These are phyloP conservation scores for Gardenia jasminoides DNA, from an alignment of 257 asterid genomes.

Conservation along the genomic window DNA sequence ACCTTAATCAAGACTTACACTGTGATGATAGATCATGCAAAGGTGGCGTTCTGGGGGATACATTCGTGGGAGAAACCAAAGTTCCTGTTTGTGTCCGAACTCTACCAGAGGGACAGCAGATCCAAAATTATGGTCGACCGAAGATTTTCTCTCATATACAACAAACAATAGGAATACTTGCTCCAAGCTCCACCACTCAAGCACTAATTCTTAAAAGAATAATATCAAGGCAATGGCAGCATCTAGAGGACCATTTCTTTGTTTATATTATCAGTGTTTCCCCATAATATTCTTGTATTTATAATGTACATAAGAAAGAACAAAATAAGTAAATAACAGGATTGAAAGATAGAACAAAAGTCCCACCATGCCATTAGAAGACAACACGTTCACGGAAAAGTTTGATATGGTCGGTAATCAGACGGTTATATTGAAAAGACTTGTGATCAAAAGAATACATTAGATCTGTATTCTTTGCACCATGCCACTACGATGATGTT, in stretches of 20 bases:
- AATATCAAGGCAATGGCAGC: background rate
- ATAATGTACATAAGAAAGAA: background rate
- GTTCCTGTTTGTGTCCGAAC: no score
- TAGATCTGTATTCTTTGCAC: no score
- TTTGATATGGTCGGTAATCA: conserved; percentile 27
- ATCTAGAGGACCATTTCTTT: conserved; percentile 1
- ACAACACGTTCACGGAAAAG: background rate
- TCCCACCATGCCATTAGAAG: background rate
- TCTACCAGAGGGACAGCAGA: no score
- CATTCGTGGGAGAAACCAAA: no score
- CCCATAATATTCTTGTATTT: background rate
- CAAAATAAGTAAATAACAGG: background rate
- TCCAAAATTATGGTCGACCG: background rate
- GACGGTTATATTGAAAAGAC: conserved; percentile 23
- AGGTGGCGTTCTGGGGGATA: no score
- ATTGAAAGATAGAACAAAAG: background rate
- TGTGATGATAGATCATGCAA: no score
- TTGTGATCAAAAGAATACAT: background rate
- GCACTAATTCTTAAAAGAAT: background rate
- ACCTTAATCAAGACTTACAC: no score
- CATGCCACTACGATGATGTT: no score
- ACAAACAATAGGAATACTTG: background rate
- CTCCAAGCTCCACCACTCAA: background rate
- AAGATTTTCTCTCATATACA: background rate
- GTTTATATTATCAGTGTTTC: background rate